Percentiles rank a stretch among this genome's conserved stretches.
These are phyloP conservation scores for Gnomoniopsis smithogilvyi DNA, from an alignment of 2,329 filamentous ascomycete species.

Conservation along the genomic window DNA sequence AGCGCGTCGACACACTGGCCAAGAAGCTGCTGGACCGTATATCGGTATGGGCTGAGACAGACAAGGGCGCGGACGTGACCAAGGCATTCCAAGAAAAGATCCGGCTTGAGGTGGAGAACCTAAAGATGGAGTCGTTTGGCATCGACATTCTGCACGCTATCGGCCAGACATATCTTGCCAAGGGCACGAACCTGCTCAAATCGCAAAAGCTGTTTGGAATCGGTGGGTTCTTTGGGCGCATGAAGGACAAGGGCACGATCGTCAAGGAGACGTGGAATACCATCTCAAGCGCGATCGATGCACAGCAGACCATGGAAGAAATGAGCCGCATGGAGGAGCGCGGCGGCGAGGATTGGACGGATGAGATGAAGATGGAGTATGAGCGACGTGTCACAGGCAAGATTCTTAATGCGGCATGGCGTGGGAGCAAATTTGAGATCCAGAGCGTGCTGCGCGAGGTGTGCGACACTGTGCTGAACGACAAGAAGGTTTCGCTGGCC, in stretches of 20 bases:
- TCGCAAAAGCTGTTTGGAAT: slow-evolving; percentile 97
- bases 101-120: slow-evolving; percentile 88
- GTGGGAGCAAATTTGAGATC: slow-evolving; percentile 96
- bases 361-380: slow-evolving; percentile 94
- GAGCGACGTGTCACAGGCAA: slow-evolving; percentile 96
- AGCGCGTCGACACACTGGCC: slow-evolving; percentile 80
- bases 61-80: slow-evolving; percentile 83
- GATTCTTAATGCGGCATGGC: slow-evolving; percentile 94
- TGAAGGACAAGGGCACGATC: slow-evolving; percentile 94
- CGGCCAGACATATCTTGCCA: slow-evolving; percentile 83
- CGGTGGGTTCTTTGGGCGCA: slow-evolving; percentile 85
- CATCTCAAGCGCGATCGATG: slow-evolving; percentile 92
- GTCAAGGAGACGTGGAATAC: slow-evolving; percentile 99
- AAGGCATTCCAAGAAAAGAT: slow-evolving; percentile 91
- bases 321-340: slow-evolving; percentile 96
- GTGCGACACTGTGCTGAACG: slow-evolving; percentile 81
- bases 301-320: slow-evolving; percentile 97
- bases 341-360: slow-evolving; percentile 96
- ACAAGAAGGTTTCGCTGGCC: slow-evolving; percentile 71
- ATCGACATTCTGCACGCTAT: slow-evolving; percentile 95
- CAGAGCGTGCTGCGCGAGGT: slow-evolving; percentile 94
- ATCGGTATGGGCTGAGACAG: slow-evolving; percentile 95
- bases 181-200: slow-evolving; percentile 83
- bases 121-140: slow-evolving; percentile 99
- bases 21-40: slow-evolving; percentile 87